Conservation (phyloP, 1,284 basidiomycete genomes). For the Pyrrhoderma lamaoense region DNA sequence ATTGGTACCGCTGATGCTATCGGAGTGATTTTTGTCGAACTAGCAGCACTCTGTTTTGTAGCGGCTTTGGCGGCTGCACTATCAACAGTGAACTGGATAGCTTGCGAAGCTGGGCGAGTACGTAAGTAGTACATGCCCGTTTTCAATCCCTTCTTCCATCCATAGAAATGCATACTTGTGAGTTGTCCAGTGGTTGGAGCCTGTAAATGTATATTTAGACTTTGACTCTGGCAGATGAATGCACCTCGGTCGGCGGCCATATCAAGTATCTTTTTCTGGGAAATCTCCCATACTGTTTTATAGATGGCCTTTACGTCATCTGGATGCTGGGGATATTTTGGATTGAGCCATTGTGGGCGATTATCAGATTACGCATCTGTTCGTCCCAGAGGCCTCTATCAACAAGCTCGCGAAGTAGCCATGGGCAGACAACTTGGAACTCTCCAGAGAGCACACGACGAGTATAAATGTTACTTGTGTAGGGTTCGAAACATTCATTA, state of each 20-base stretch:
- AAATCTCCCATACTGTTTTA: constrained; percentile 99
- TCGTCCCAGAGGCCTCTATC: constrained; percentile 96
- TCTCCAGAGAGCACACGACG: constrained; percentile 99
- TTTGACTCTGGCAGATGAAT: constrained; percentile 94
- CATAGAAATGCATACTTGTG: constrained; percentile 99
- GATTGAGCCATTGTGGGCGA: constrained; percentile 93
- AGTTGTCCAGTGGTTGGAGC: constrained; percentile 91
- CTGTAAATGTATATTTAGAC: constrained; percentile 89
- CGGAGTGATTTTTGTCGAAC: constrained; percentile 26
- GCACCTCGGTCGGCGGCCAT: constrained; percentile 97
- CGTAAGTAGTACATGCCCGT: constrained; percentile 98
- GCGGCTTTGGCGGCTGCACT: constrained; percentile 71
- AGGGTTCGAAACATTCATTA: constrained; percentile 98
- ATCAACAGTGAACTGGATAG: constrained; percentile 98
- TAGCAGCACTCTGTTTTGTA: constrained; percentile 42
- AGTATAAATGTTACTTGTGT: constrained; percentile 98
- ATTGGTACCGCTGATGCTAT: constrained; percentile 22
- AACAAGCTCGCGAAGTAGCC: constrained; percentile 95
- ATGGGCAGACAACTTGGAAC: constrained; percentile 99
- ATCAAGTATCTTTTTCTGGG: constrained; percentile 97
- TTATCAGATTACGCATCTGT: constrained; percentile 99
- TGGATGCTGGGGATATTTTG: constrained; percentile 87
- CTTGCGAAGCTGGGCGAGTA: constrained; percentile 89
- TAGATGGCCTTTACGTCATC: constrained; percentile 92
- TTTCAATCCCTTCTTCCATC: constrained; percentile 99